Evolutionary conservation across 2,329 filamentous ascomycete genomes (phyloP), one percentile per base, ranked within the genome.

Genomic region (Fusarium guadeloupense): DNA sequence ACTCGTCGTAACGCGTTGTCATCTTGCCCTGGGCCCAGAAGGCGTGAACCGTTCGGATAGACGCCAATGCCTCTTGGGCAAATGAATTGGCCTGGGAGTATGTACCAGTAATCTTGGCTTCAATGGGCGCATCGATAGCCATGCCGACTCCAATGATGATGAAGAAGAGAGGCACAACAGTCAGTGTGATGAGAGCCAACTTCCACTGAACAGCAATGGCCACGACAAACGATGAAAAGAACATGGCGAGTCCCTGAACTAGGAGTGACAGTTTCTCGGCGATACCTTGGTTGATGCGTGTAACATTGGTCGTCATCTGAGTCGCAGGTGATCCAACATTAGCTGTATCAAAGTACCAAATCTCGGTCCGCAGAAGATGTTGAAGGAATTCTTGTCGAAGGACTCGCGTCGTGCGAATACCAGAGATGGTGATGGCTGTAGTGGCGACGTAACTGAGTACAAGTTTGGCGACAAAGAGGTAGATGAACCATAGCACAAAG

Each of bases 1-100:
- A 76, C 5, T 48, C 57, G 21, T 77, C 71, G 46, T 77, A 80
- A 33, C 73, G 74, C 4, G 55, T 51, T 1, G 74, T 65, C 40
- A 80, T 66, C 16, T 70, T 73, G 9, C 69, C 61, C 4, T 75
- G 70, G 12, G 77, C 75, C 78, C 78, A 80, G 40, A 80, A 80
- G 0, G 78, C 77, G 43, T 79, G 76, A 2, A 78, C 73, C 0
- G 76, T 78, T 3, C 76, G 66, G 2, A 75, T 71, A 16, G 74
- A 78, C 0, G 71, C 67, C n/a, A 77, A 59, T 4, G 75, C 71
- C 9, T 68, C 71, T 52, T 77, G 75, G 2, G 75, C 70, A 33
- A 75, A 75, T 4, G 66, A 54, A 9, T 69, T 70, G 28, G 68
- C 73, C 37, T 72, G 64, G 3, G 71, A 70, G 19, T 74, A 68